Base-by-base conservation (phyloP, 139 green algal genomes). In the Haematococcus lacustris region DNA sequence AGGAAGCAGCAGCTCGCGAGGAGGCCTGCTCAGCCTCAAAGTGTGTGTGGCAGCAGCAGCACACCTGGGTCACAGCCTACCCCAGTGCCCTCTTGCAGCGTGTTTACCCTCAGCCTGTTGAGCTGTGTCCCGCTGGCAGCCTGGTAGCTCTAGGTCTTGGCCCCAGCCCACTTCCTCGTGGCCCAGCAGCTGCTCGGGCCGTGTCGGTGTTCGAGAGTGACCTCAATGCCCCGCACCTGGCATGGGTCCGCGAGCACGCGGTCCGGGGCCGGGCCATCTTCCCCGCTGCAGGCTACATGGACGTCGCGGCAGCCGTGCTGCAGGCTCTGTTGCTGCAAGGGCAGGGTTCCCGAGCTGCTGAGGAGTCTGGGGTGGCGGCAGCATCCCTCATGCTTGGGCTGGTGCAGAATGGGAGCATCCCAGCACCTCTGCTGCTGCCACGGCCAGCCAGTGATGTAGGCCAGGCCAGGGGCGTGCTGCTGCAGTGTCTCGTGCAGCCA, bases 11-110 rank as follows among this genome's bases (percentile, higher is more conserved):
- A n/a, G n/a, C n/a, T n/a, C n/a, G n/a, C n/a, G n/a, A n/a, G n/a
- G n/a, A n/a, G n/a, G n/a, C n/a, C n/a, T n/a, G n/a, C n/a, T n/a
- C n/a, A n/a, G n/a, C n/a, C n/a, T n/a, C n/a, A n/a, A n/a, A n/a
- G n/a, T n/a, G n/a, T n/a, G n/a, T n/a, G n/a, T n/a, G n/a, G n/a
- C n/a, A n/a, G n/a, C n/a, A n/a, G n/a, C n/a, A n/a, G n/a, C n/a
- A n/a, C n/a, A n/a, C n/a, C n/a, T n/a, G n/a, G n/a, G n/a, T n/a
- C n/a, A n/a, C n/a, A n/a, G 87, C 87, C 30, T 92, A 90, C 73
- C 86, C 43, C 9, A 17, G 43, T 53, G 17, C 43, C 9, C 43
- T 53, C 17, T 53, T 53, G 43, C 43, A 53, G n/a, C n/a, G n/a
- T n/a, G n/a, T 53, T 9, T 53, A 17, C 43, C 43, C 9, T 53